Base-by-base conservation (phyloP, 495 filamentous ascomycete genomes). In the Lepraria neglecta region DNA sequence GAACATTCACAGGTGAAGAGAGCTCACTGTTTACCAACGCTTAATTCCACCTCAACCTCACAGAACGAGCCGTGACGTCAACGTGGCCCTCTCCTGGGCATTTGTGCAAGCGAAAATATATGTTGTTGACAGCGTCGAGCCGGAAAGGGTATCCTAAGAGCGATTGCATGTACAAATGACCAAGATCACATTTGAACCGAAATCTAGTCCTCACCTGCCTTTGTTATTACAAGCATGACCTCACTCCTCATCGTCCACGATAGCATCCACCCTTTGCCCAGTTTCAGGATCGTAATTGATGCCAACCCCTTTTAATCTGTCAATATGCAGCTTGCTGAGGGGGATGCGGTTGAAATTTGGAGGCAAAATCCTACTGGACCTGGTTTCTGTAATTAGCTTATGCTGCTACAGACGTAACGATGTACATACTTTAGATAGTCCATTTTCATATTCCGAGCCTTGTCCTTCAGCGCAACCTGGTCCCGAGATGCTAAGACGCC, bases 391-490 rank as follows among this genome's bases (percentile, higher is more conserved):
- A 31, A 28, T 46, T 28, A 47, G 30, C 6, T 33, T 33, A 30
- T 1, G 35, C 10, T 51, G 15, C 24, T 1, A 46, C 30, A 1
- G 27, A 11, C 14, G 31, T 45, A 5, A 33, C 21, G 19, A 44
- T 21, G 27, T 12, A 75, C 79, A 69, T 73, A 84, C 80, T 80
- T 82, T 5, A 87, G 69, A 58, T 75, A 83, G 59, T 77, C 77
- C 42, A 81, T 77, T 65, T 86, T 87, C 57, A 88, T 67, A 59
- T 85, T 77, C 10, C 84, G 75, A 48, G 83, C 86, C 69, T 87
- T 89, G 73, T 89, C 85, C 35, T 85, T 86, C 21, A 88, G 68
- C 27, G 77, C 79, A 50, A 85, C 82, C 64, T 87, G 83, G 65
- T 78, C 75, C n/a, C 84, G 76, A 0, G 68, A 64, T 7, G 78